These are phyloP conservation scores for Calamus simplicifolius DNA, from an alignment of 176 grass and related monocot species.

Conservation along the genomic window DNA sequence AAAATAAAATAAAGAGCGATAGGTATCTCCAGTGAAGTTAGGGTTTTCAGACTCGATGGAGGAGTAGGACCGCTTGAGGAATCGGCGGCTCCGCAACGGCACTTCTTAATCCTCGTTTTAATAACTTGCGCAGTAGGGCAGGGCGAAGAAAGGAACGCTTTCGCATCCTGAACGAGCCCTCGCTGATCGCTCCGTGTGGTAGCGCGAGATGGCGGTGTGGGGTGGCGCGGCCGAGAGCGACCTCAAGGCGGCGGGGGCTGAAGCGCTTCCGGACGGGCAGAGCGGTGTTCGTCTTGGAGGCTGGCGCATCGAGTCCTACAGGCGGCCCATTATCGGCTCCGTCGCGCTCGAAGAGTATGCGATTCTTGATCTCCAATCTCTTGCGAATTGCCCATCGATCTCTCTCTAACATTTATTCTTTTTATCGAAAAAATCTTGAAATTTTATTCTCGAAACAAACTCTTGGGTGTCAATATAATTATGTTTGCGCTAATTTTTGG, in stretches of 20 bases:
- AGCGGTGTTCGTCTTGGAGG: conserved; percentile 53
- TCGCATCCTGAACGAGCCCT: too few species aligned
- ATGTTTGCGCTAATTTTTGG: too few species aligned
- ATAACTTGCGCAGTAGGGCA: too few species aligned
- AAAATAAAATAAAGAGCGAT: too few species aligned
- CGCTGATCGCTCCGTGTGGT: too few species aligned
- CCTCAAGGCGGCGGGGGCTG: conserved; percentile 58
- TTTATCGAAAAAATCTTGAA: background rate
- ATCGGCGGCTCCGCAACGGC: too few species aligned
- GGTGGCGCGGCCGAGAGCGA: conserved; percentile 52
- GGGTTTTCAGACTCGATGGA: too few species aligned
- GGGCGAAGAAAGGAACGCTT: too few species aligned
- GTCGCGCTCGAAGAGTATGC: conserved; percentile 46
- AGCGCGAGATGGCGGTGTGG: conserved; percentile 41
- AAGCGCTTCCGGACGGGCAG: conserved; percentile 29
- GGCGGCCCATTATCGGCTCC: conserved; percentile 71
- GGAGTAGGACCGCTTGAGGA: too few species aligned
- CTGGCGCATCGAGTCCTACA: conserved; percentile 65
- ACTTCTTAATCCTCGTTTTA: too few species aligned
- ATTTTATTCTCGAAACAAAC: background rate
- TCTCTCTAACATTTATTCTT: background rate
- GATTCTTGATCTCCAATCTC: background rate
- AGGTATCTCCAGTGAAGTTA: too few species aligned
- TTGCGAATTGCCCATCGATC: background rate
- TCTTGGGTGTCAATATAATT: too few species aligned